These are phyloP conservation scores for Oryza glaberrima DNA, from an alignment of 176 grass and related monocot species.

Conservation along the genomic window DNA sequence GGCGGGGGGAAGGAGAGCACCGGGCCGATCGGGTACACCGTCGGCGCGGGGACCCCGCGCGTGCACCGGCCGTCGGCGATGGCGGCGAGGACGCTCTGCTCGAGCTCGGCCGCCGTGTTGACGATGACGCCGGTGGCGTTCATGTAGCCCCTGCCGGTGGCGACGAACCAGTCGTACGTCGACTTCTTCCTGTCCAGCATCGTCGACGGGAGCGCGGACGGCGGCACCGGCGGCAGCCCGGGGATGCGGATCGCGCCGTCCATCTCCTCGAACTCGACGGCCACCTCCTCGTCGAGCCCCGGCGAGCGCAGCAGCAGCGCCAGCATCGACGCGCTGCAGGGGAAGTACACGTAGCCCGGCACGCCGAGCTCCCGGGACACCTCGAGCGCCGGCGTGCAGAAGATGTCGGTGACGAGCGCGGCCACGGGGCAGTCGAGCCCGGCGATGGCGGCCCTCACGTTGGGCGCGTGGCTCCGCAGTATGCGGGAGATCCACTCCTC, in stretches of 20 bases:
- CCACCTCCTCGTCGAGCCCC: not conserved
- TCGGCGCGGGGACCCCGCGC: not conserved
- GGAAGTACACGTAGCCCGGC: constrained; percentile 45
- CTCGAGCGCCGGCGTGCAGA: constrained; percentile 46
- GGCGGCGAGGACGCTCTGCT: constrained; percentile 26
- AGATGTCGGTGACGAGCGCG: constrained; percentile 51
- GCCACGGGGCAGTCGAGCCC: constrained; percentile 31
- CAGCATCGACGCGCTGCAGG: constrained; percentile 3
- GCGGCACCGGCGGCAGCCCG: constrained; percentile 34
- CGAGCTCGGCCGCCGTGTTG: constrained; percentile 49
- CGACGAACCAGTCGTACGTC: constrained; percentile 38
- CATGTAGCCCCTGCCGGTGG: constrained; percentile 31
- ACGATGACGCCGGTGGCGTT: constrained; percentile 50
- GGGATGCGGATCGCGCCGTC: not conserved
- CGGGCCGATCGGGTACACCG: constrained; percentile 35
- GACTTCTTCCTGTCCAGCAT: constrained; percentile 44
- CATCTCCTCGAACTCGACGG: not conserved
- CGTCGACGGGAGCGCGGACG: constrained; percentile 13
- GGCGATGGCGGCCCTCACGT: constrained; percentile 36
- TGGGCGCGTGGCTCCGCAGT: constrained; percentile 28
- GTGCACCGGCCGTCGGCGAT: constrained; percentile 35
- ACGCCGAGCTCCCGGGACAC: constrained; percentile 39
- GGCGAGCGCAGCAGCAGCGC: constrained; percentile 21
- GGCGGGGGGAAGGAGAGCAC: not conserved
- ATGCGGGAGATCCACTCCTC: constrained; percentile 53